Conservation (phyloP, 2,329 filamentous ascomycete species). For the Pseudogymnoascus sp. region DNA sequence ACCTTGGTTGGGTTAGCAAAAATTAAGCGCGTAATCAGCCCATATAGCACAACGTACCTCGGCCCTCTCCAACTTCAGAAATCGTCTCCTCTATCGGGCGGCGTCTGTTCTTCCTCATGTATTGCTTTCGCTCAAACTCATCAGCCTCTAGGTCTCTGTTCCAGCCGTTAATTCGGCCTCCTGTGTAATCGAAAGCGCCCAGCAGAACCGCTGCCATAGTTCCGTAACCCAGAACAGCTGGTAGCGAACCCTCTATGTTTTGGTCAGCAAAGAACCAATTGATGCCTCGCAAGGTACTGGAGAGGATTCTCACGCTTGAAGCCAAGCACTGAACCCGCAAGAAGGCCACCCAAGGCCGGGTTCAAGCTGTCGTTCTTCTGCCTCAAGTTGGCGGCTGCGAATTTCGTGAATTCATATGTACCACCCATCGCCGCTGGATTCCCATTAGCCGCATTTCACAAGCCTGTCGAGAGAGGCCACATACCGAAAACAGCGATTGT, state of each 20-base stretch:
- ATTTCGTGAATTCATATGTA: constrained; percentile 56
- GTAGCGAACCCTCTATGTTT: constrained; percentile 29
- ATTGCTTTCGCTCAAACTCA: constrained; percentile 55
- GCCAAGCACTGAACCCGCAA: constrained; percentile 53
- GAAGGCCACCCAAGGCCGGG: constrained; percentile 54
- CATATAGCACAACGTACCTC: constrained; percentile 43
- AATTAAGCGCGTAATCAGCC: not conserved
- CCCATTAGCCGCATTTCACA: constrained; percentile 12
- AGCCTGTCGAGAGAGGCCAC: constrained; percentile 17
- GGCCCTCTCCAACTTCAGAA: constrained; percentile 58
- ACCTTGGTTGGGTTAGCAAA: constrained; percentile 36
- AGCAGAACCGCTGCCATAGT: constrained; percentile 45
- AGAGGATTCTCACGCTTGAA: constrained; percentile 42
- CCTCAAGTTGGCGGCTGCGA: constrained; percentile 59
- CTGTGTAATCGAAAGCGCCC: constrained; percentile 54
- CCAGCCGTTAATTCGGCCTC: constrained; percentile 46
- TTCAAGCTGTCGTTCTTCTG: constrained; percentile 60
- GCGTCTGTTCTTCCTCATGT: constrained; percentile 52
- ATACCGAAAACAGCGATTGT: constrained; percentile 61
- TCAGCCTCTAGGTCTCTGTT: constrained; percentile 43
- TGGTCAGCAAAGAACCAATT: constrained; percentile 5
- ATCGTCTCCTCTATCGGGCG: constrained; percentile 57
- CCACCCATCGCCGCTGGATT: constrained; percentile 55
- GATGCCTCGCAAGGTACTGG: not conserved
- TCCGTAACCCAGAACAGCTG: constrained; percentile 57